Base-by-base conservation (phyloP, 805 yeast genomes). In the Sungouiozyma ichnusensis region DNA sequence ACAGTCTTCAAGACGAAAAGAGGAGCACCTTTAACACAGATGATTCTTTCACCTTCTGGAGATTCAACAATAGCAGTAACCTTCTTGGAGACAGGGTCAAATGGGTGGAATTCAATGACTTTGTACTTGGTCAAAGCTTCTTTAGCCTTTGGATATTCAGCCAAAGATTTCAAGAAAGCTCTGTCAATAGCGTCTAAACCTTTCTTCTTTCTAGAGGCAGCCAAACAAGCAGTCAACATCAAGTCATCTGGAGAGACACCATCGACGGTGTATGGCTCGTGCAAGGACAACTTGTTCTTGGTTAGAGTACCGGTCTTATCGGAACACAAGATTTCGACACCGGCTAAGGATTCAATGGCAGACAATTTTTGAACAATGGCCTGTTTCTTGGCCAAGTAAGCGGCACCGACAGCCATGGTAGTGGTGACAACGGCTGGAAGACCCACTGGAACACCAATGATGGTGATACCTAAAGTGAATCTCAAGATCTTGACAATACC, bases 351-450 rank as follows among this genome's bases (percentile, higher is more conserved):
- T 73, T 87, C 97, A 72, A 87, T 87, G 55, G 96, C 96, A 67
- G 95, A 84, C 63, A 87, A 76, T 68, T 87, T 87, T 72, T 87
- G 96, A 60, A 87, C 97, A 76, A 87, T 87, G 57, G 96, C 96
- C 72, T 85, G 85, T 72, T 86, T 87, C 79, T 86, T 85, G 61
- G 96, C 96, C 64, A 87, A 75, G 82, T 87, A 85, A 65, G 96
- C 95, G 68, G 96, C 97, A 80, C 97, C 97, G 71, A 88, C 97
- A 69, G 97, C 97, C 96, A 87, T 86, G 67, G 96, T 87, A 61
- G 95, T 87, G 75, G 96, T 87, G 56, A 86, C 95, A 64, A 87
- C 96, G 67, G 95, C 95, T 68, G 96, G 96, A 67, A 87, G 79
- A 83, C 96, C 96, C 55, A 87, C 96, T 67, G 96, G 96, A 58